These are phyloP conservation scores for Aspergillus coremiiformis DNA, from an alignment of 495 filamentous ascomycete genomes.

Conservation along the genomic window DNA sequence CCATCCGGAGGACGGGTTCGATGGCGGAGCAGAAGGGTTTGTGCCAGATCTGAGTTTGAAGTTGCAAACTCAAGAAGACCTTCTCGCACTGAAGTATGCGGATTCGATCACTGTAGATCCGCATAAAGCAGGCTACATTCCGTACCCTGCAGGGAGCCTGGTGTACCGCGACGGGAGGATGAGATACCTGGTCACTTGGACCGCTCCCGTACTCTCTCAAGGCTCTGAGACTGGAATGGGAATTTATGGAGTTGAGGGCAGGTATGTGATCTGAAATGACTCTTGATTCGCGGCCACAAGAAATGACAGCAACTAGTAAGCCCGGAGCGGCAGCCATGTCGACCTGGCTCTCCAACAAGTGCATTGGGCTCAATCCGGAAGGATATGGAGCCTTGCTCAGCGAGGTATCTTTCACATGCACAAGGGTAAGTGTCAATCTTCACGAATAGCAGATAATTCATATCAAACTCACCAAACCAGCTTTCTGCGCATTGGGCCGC, in stretches of 20 bases:
- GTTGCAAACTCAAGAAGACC: slow-evolving; percentile 28
- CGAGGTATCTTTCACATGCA: slow-evolving; percentile 31
- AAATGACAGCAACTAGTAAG: slow-evolving; percentile 23
- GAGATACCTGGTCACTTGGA: slow-evolving; percentile 42
- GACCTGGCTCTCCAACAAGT: slow-evolving; percentile 34
- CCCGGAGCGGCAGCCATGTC: slow-evolving; percentile 39
- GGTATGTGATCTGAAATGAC: neutral
- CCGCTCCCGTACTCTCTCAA: slow-evolving; percentile 32
- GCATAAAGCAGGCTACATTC: slow-evolving; percentile 43
- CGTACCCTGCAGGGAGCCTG: slow-evolving; percentile 41
- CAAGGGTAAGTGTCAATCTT: slow-evolving; percentile 17
- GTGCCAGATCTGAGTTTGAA: slow-evolving; percentile 6
- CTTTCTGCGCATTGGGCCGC: slow-evolving; percentile 39
- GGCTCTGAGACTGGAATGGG: slow-evolving; percentile 32
- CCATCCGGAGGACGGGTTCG: neutral
- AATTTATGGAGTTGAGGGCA: slow-evolving; percentile 40
- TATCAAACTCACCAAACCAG: slow-evolving; percentile 11
- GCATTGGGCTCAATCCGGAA: slow-evolving; percentile 28
- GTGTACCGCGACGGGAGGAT: slow-evolving; percentile 40
- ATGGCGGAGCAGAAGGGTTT: neutral
- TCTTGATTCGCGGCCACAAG: neutral
- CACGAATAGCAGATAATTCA: neutral
- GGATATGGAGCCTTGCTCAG: slow-evolving; percentile 36
- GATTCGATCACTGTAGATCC: slow-evolving; percentile 44
- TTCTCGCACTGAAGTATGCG: slow-evolving; percentile 24